Evolutionary conservation across 768 basidiomycete genomes (phyloP).

Genomic region (Mycena filopes): DNA sequence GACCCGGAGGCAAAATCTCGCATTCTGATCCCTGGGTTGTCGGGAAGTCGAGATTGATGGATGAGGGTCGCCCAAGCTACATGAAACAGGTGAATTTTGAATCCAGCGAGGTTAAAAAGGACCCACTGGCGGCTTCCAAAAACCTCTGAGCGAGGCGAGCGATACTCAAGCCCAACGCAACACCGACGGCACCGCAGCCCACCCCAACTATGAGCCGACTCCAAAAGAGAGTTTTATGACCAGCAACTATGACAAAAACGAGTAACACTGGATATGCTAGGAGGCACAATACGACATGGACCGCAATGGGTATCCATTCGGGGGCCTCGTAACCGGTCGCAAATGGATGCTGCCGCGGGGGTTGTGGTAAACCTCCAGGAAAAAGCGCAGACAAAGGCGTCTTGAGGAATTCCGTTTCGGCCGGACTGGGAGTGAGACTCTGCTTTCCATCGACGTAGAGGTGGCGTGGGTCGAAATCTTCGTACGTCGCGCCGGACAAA

Average conservation of each 20-base stretch:
- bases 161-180: conserved; percentile 45
- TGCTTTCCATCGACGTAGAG: conserved; percentile 5
- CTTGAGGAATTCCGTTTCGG: conserved; percentile 21
- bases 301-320: conserved; percentile 40
- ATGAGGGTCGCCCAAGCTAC: conserved; percentile 58
- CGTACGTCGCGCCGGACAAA: conserved; percentile 8
- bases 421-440: conserved; percentile 2
- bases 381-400: conserved; percentile 28
- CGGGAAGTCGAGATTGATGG: conserved; percentile 47
- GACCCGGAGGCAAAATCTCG: conserved; percentile 49
- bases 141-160: conserved; percentile 41
- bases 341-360: conserved; percentile 42
- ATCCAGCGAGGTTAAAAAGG: conserved; percentile 1
- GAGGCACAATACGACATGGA: conserved; percentile 46
- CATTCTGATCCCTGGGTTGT: conserved; percentile 46
- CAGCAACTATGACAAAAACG: conserved; percentile 42
- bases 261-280: conserved; percentile 48
- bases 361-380: conserved; percentile 26
- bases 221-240: conserved; percentile 50
- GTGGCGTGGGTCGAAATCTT: conserved; percentile 8
- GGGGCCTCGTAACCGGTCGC: conserved; percentile 46
- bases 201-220: conserved; percentile 49
- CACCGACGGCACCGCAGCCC: conserved; percentile 48
- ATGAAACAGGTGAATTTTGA: not conserved
- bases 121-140: conserved; percentile 52